These are phyloP conservation scores for Coix lacrymajobi DNA, from an alignment of 176 grass and related monocot species.

Conservation along the genomic window DNA sequence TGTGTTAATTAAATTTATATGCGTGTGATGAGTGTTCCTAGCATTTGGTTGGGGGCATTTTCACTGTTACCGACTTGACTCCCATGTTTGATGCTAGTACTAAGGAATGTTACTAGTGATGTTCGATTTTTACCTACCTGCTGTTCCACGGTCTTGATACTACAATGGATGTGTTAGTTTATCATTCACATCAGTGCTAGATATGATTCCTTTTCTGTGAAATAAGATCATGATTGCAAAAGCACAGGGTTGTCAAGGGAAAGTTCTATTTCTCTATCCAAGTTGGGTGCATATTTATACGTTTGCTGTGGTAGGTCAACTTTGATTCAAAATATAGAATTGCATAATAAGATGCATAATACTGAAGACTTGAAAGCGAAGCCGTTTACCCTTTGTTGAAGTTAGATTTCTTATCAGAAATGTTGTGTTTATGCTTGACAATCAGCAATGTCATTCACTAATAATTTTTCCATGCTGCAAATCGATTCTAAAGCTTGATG, in stretches of 20 bases:
- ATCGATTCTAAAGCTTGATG: background rate
- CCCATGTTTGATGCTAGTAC: background rate
- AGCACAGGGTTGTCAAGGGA: background rate
- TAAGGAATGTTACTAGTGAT: background rate
- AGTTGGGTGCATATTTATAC: constrained; percentile 18
- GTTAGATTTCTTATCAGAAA: background rate
- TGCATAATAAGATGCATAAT: background rate
- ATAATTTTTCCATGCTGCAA: background rate
- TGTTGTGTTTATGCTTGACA: background rate
- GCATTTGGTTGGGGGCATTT: background rate
- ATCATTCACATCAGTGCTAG: background rate
- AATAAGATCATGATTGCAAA: background rate
- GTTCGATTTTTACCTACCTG: background rate
- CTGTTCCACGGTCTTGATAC: background rate
- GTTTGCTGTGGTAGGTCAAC: constrained; percentile 23
- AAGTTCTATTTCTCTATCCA: constrained; percentile 29
- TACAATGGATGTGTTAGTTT: background rate
- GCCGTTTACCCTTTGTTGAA: background rate
- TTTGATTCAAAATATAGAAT: constrained; percentile 4
- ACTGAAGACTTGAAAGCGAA: background rate
- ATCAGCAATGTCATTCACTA: background rate
- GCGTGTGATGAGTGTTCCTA: background rate
- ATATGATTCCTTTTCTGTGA: background rate
- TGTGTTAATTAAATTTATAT: background rate
- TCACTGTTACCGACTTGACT: background rate